Evolutionary conservation across 495 filamentous ascomycete genomes (phyloP).

Genomic region (Penicillium egyptiacum): DNA sequence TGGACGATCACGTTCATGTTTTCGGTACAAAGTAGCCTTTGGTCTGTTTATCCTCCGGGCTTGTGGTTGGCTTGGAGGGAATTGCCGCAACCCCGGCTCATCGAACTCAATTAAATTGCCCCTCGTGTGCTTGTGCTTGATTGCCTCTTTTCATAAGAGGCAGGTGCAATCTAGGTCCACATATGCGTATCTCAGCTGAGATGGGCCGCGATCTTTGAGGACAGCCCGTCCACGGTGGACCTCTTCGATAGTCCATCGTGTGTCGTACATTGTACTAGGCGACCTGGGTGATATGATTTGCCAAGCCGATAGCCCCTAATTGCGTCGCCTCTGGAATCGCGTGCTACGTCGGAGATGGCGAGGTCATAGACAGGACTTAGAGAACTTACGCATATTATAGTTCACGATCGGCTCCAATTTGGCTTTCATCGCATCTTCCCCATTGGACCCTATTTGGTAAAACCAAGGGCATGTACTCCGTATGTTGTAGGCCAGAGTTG

Average conservation of each 20-base stretch:
- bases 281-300: slow-evolving; percentile 4
- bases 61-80: neutral
- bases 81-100: neutral
- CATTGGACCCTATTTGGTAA: neutral
- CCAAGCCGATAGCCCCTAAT: slow-evolving; percentile 3
- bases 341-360: neutral
- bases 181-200: slow-evolving; percentile 4
- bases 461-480: neutral
- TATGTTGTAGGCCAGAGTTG: neutral
- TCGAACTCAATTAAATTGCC: slow-evolving; percentile 21
- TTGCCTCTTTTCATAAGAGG: neutral
- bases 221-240: slow-evolving; percentile 1
- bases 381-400: neutral
- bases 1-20: neutral
- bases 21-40: neutral
- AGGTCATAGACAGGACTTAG: neutral
- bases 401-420: neutral
- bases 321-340: slow-evolving; percentile 5
- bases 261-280: neutral
- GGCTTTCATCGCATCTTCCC: neutral
- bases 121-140: slow-evolving; percentile 4
- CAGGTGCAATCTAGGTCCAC: slow-evolving; percentile 4
- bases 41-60: neutral
- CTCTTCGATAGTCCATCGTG: slow-evolving; percentile 1
- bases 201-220: neutral